Conservation (phyloP, 371 early-diverging fungal genomes). For the Mucor velutinosus region DNA sequence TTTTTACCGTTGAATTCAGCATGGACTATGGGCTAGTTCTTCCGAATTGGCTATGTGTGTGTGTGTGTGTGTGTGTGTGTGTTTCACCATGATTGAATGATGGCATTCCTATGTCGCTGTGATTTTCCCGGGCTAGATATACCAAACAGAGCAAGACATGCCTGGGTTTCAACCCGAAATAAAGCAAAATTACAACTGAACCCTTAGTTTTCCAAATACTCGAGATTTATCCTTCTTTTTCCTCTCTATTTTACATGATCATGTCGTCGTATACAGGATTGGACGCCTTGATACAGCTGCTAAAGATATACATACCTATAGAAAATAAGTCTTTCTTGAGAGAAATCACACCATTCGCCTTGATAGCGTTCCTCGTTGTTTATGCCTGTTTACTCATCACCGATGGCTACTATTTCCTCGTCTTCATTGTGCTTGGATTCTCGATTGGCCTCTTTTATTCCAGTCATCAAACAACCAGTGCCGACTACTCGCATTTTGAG, state of each 20-base stretch:
- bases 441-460: constrained; percentile 24
- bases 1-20: background rate
- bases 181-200: constrained; percentile 2
- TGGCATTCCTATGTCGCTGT: background rate
- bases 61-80: background rate
- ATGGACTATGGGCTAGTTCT: background rate
- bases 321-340: background rate
- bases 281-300: background rate
- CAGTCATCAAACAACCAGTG: background rate
- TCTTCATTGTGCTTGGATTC: constrained; percentile 34
- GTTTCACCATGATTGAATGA: background rate
- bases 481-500: background rate
- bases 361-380: constrained; percentile 5
- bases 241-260: background rate
- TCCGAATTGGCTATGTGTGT: background rate
- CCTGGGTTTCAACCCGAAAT: background rate
- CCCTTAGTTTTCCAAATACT: background rate
- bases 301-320: background rate
- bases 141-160: background rate
- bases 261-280: background rate
- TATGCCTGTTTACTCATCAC: constrained; percentile 30
- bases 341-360: background rate
- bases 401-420: constrained; percentile 33
- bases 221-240: background rate
- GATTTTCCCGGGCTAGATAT: background rate